Percentiles rank a stretch among this genome's conserved stretches.
Evolutionary conservation across 805 yeast genomes (phyloP).

Genomic region (Ogataea methanolica): DNA sequence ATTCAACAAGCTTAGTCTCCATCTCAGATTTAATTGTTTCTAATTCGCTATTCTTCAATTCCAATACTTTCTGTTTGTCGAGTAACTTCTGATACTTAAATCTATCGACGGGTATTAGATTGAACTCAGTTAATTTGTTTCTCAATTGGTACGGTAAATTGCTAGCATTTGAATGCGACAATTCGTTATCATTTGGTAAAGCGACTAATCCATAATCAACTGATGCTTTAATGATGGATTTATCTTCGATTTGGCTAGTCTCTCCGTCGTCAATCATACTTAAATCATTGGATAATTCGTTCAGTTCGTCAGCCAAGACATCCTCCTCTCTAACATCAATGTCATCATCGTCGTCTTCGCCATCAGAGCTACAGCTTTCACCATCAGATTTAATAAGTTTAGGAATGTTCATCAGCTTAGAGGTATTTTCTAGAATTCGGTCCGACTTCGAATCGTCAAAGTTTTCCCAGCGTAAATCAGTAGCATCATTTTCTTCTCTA

Average conservation of each 20-base stretch:
- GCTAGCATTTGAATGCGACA: slow-evolving; percentile 2
- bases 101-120: slow-evolving; percentile 16
- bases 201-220: slow-evolving; percentile 23
- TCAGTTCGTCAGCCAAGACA: slow-evolving; percentile 19
- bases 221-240: slow-evolving; percentile 21
- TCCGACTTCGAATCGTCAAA: slow-evolving; percentile 13
- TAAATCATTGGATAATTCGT: slow-evolving; percentile 8
- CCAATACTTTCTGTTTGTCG: slow-evolving; percentile 1
- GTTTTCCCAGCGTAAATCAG: slow-evolving; percentile 18
- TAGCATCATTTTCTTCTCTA: slow-evolving; percentile 16
- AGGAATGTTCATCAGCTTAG: slow-evolving; percentile 20
- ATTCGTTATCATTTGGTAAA: slow-evolving; percentile 19
- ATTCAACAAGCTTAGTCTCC: slow-evolving; percentile 3
- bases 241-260: slow-evolving; percentile 23
- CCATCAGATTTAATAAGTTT: slow-evolving; percentile 16
- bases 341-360: slow-evolving; percentile 7
- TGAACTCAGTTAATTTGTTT: slow-evolving; percentile 11
- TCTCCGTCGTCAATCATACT: slow-evolving; percentile 5
- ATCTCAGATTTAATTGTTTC: neutral
- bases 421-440: neutral
- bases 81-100: slow-evolving; percentile 21
- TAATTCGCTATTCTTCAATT: neutral
- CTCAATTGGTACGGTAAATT: slow-evolving; percentile 10
- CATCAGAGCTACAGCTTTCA: slow-evolving; percentile 12
- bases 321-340: slow-evolving; percentile 4